Percentiles rank a stretch among this genome's conserved stretches.
Conservation (phyloP, 2,329 filamentous ascomycete genomes). For the Alternaria triticina region DNA sequence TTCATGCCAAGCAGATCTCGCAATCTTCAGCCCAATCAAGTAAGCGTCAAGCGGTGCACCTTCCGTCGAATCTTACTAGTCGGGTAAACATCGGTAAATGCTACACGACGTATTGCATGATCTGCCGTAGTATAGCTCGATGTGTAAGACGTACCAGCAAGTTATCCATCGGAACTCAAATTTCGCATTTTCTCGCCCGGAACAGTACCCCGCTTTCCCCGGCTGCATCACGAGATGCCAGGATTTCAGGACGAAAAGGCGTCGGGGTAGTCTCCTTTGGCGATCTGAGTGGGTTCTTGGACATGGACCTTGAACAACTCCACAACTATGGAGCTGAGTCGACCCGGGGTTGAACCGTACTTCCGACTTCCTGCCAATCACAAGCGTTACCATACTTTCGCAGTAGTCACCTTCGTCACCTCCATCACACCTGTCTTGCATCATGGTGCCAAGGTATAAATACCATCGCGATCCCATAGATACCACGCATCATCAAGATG, state of each 20-base stretch:
- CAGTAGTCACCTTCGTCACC: not conserved
- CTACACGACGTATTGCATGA: not conserved
- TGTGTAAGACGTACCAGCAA: constrained; percentile 5
- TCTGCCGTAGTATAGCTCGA: constrained; percentile 1
- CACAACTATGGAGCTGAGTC: not conserved
- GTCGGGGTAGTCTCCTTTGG: constrained; percentile 12
- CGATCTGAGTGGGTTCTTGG: not conserved
- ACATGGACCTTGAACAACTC: not conserved
- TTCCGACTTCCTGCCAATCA: constrained; percentile 12
- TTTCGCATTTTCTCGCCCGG: constrained; percentile 28
- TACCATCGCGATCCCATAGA: not conserved
- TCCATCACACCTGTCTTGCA: not conserved
- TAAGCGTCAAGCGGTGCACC: constrained; percentile 5
- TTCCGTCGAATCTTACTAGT: not conserved
- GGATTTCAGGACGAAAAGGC: not conserved
- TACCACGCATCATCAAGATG: not conserved
- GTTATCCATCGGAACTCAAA: not conserved
- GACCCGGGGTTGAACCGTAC: not conserved
- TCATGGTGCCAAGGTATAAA: constrained; percentile 14
- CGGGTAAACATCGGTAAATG: not conserved
- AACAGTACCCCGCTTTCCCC: constrained; percentile 32
- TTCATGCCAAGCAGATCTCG: constrained; percentile 20
- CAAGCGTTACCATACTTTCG: not conserved
- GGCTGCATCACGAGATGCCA: constrained; percentile 10
- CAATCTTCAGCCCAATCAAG: constrained; percentile 14